Evolutionary conservation across 208 protist species (phyloP).

Genomic region (Acanthamoeba triangularis): DNA sequence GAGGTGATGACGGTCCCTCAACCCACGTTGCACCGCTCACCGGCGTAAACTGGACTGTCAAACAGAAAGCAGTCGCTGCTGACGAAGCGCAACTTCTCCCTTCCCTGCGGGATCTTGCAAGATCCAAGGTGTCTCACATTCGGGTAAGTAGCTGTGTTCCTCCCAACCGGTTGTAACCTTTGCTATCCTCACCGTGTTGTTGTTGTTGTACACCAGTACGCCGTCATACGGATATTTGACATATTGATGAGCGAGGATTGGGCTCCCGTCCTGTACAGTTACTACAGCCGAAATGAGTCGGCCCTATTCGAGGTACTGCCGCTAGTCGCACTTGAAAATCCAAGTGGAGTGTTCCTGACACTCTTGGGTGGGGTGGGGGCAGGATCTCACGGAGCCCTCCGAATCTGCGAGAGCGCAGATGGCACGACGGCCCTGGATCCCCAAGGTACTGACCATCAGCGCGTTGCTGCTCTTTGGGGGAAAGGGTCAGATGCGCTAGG

Average conservation of each 20-base stretch:
- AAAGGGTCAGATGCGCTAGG: background rate
- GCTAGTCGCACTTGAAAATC: background rate
- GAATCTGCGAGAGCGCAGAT: background rate
- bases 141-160: background rate
- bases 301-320: background rate
- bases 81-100: background rate
- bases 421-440: background rate
- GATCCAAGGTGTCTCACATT: constrained; percentile 12
- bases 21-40: background rate
- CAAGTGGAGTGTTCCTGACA: background rate
- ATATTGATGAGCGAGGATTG: background rate
- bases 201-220: background rate
- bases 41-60: no score
- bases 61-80: background rate
- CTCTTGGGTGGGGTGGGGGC: background rate
- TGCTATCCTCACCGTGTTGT: background rate
- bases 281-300: background rate
- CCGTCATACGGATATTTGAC: background rate
- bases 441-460: background rate
- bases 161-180: background rate
- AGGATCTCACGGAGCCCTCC: background rate
- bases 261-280: background rate
- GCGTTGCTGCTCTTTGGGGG: no score
- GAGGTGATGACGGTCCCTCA: background rate
- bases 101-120: background rate